Base-by-base conservation (phyloP, 148 eudicot genomes). In the Tetragonia tetragonoides region DNA sequence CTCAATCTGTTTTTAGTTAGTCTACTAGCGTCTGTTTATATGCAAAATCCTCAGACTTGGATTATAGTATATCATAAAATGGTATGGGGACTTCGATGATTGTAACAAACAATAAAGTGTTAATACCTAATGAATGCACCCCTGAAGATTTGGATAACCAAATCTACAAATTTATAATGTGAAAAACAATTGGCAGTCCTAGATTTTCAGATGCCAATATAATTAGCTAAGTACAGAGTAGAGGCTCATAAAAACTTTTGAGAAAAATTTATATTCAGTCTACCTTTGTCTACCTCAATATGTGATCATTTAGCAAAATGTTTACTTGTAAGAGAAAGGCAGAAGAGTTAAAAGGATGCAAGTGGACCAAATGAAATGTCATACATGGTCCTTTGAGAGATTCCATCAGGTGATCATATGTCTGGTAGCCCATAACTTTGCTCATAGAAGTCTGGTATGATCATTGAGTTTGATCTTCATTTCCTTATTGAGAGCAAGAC, bases 321-420 rank as follows among this genome's bases (percentile, higher is more conserved):
- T 67, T 73, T 44, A 57, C 76, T 73, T 77, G 38, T 72, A 57
- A 59, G 68, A 28, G 56, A 24, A 71, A 72, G 51, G 41, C 51
- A 70, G 65, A 70, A 40, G 34, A 20, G 20, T 47, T 21, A 20
- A 62, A 28, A 76, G 34, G 63, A 70, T 75, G 72, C 70, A 77
- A 73, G 81, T 78, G 49, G 60, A 68, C 81, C 53, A 74, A 70
- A 68, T 44, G 20, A 23, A 60, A 65, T 21, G 38, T n/a, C 12
- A 15, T 11, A 53, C 64, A 73, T 59, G 81, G 78, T 77, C 75
- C 69, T 51, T 34, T 60, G 39, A 73, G 73, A 77, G 77, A 39
- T 38, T 82, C 73, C 81, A 66, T 74, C 61, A 47, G 39, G 68
- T 77, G 76, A 76, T 21, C 60, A 34, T 69, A 73, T 75, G 54